Base-by-base conservation (phyloP, 352 stramenopile species). In the Phytophthora litchii region DNA sequence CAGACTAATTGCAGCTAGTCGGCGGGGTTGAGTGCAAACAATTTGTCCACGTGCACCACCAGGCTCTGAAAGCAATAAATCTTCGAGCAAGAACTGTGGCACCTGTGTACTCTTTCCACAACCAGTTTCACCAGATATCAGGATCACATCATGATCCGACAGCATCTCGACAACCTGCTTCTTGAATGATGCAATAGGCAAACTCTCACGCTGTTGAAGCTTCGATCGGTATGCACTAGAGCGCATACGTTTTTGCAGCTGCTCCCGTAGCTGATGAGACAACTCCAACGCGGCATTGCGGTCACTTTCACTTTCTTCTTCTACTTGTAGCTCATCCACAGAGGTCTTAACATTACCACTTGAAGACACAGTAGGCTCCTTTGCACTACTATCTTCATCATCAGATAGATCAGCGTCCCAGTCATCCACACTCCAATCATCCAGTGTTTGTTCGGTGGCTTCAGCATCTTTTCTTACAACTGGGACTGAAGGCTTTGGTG, bases 91-190 rank as follows among this genome's bases (percentile, higher is more conserved):
- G 34, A 98, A 99, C 60, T 99, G 96, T 25, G 96, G 96, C 17
- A 99, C 96, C 65, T 99, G 96, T 3, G 95, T 98, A 49, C 89
- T 97, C 53, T 98, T 98, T 13, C 94, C 95, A 60, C 90, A 98
- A 25, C 95, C 94, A 20, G 94, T 99, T 47, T 98, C 95, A 19
- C 95, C 97, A 1, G 91, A 98, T 3, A 99, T 85, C 8, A 99
- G 67, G 20, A 99, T 75, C 13, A 99, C 94, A 34, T 98, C 73
- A 61, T 96, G 83, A 14, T 67, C 45, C 14, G 66, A 64, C 17
- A 99, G 43, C 25, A 83, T 72, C 0, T 77, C 58, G 9, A 99
- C 54, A 37, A 99, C 84, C 41, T 97, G 64, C 14, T 67, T 37
- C 47, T 88, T 84, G 45, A 89, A 94, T 3, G 70, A 64, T 5